Conservation (phyloP, 2,329 filamentous ascomycete species). For the Neopestalotiopsis sp. region DNA sequence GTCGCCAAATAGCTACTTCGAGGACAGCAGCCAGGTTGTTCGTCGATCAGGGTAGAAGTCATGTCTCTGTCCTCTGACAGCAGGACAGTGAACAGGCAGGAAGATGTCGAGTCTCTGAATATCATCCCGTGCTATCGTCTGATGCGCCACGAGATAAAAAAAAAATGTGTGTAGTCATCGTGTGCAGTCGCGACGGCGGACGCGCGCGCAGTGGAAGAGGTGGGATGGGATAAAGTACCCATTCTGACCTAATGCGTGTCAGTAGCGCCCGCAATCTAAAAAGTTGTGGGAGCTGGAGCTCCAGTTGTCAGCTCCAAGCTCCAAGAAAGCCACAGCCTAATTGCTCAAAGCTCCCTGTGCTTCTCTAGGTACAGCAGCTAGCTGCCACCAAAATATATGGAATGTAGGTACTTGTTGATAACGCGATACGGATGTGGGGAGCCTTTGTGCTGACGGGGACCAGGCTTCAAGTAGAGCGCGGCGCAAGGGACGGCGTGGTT, state of each 20-base stretch:
- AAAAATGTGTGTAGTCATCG: not conserved
- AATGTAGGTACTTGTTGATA: not conserved
- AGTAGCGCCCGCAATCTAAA: slow-evolving; percentile 18
- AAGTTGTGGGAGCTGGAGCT: slow-evolving; percentile 6
- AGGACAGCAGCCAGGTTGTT: not conserved
- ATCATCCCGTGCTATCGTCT: not conserved
- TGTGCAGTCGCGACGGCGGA: not conserved
- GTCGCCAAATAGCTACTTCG: not conserved
- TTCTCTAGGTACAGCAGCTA: not conserved
- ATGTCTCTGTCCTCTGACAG: not conserved
- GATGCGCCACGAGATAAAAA: not conserved
- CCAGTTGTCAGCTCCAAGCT: not conserved
- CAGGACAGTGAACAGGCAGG: not conserved
- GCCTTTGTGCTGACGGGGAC: not conserved
- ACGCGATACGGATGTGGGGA: not conserved
- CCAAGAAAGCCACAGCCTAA: not conserved
- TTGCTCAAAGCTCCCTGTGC: not conserved
- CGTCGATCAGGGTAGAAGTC: not conserved
- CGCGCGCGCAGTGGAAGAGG: not conserved
- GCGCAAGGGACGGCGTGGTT: not conserved
- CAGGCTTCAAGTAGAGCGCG: not conserved
- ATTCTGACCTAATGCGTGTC: slow-evolving; percentile 14
- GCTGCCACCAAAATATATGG: slow-evolving; percentile 1
- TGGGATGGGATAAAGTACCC: slow-evolving; percentile 4
- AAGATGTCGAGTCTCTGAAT: not conserved